Conservation (phyloP, 1,284 basidiomycete species). For the Austroboletus olivaceoglutinosus region DNA sequence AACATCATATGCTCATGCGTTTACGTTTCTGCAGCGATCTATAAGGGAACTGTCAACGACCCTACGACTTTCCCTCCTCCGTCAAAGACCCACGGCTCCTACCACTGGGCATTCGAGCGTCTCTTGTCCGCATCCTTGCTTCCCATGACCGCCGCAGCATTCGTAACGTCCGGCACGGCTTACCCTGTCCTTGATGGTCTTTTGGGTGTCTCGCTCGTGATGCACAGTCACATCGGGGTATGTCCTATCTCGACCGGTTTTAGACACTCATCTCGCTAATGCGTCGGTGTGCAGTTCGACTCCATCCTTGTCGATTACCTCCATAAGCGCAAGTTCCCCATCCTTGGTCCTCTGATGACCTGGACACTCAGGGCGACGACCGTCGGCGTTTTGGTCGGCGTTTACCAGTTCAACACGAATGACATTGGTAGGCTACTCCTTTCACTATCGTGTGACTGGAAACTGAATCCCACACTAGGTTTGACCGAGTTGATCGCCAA, state of each 20-base stretch:
- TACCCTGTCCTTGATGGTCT: constrained; percentile 88
- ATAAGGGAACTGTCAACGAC: constrained; percentile 95
- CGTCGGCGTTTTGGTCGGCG: constrained; percentile 82
- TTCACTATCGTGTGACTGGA: constrained; percentile 6
- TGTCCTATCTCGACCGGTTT: constrained; percentile 28
- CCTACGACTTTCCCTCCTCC: constrained; percentile 86
- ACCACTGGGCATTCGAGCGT: constrained; percentile 98
- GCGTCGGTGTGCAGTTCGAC: constrained; percentile 56
- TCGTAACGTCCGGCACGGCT: constrained; percentile 65
- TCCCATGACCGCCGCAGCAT: constrained; percentile 83
- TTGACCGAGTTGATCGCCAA: constrained; percentile 69
- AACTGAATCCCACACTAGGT: constrained; percentile 40
- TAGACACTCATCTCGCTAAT: background rate
- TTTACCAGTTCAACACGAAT: constrained; percentile 98
- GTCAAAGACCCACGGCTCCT: constrained; percentile 82
- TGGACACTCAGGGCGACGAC: constrained; percentile 84
- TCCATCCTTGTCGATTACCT: constrained; percentile 83
- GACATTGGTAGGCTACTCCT: constrained; percentile 74
- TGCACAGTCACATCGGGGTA: constrained; percentile 95
- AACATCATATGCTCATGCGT: background rate
- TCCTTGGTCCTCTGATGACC: constrained; percentile 63
- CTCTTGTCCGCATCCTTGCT: constrained; percentile 85
- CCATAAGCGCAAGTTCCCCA: constrained; percentile 90
- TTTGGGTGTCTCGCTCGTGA: constrained; percentile 81
- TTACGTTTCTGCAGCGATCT: constrained; percentile 62